Base-by-base conservation (phyloP, 2,329 filamentous ascomycete genomes). In the Madurella mycetomatis region DNA sequence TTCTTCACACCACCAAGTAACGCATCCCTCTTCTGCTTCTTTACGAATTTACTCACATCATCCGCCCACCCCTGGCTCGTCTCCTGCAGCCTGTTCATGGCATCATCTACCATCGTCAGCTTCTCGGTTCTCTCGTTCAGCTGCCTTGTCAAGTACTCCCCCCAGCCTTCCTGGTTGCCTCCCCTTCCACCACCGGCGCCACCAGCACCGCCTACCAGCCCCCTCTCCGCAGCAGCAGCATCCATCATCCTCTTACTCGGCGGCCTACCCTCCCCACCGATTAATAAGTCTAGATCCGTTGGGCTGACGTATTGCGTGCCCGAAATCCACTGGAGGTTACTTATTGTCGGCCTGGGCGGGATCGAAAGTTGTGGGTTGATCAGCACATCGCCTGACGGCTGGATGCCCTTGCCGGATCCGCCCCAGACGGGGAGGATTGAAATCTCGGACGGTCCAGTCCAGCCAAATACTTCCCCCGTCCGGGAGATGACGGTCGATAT, bases 261-360 rank as follows among this genome's bases (percentile, higher is more conserved):
- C 2, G 92, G 94, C 2, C 94, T 83, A 65, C 94, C 87, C 1
- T 91, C 86, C 0, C 92, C 92, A 48, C 92, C 90, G 56, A 99
- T 94, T 1, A 99, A 76, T 2, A 96, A 73, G 66, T 97, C 94
- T 65, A 99, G 84, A 65, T 99, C 94, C 1, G 85, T 79, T 0
- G 90, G 87, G 1, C 90, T 90, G 44, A 99, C 81, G 64, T 95
- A 88, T 70, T 96, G 92, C 1, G 92, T 97, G 4, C 94, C 94
- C 0, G 91, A 88, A 49, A 99, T 90, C 94, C 94, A 99, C 72
- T 97, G 91, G 39, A 99, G 72, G 65, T 95, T 96, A 17, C 89
- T 95, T 56, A 99, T 99, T 0, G 91, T 96, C 1, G 94, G 94
- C 2, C 94, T 84, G 12, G 90, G 80, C 1, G 92, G 92, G 18